phyloP scores from a whole-genome alignment of 768 basidiomycete genomes.

The Kwoniella newhampshirensis region DNA sequence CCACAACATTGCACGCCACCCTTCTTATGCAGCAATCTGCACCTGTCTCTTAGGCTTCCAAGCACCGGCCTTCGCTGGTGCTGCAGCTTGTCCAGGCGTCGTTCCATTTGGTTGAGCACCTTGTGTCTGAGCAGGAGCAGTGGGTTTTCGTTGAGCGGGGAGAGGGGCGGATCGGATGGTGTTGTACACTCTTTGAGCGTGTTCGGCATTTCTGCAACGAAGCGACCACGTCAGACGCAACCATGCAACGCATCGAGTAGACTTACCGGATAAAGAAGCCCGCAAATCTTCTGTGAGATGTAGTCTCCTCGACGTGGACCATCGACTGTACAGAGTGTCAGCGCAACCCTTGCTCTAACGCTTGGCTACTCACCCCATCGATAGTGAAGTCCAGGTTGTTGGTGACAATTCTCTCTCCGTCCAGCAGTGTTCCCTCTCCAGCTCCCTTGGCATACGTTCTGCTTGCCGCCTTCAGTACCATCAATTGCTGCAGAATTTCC shows the following conservation, averaged over 20 bases:
- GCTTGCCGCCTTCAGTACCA: conserved; percentile 89
- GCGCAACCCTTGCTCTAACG: background rate
- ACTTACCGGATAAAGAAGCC: conserved; percentile 89
- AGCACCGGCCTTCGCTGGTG: conserved; percentile 7
- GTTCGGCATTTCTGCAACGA: conserved; percentile 64
- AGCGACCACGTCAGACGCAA: background rate
- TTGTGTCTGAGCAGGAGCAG: conserved; percentile 2
- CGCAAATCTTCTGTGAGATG: conserved; percentile 86
- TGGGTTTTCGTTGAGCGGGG: conserved; percentile 47
- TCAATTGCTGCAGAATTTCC: conserved; percentile 91
- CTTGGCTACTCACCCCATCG: conserved; percentile 72
- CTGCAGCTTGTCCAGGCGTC: background rate
- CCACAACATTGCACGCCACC: no score
- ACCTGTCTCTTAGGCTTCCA: conserved; percentile 25
- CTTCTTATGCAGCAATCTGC: conserved; percentile 18
- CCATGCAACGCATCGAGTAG: background rate
- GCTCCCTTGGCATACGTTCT: conserved; percentile 58
- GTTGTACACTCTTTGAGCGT: conserved; percentile 82
- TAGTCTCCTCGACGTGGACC: conserved; percentile 94
- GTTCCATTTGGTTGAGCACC: conserved; percentile 1
- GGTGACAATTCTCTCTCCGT: conserved; percentile 81
- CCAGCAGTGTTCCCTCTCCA: conserved; percentile 62
- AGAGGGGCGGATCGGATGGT: conserved; percentile 66
- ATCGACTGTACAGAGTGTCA: conserved; percentile 66
- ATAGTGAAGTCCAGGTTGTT: conserved; percentile 96